A percentile compares a stretch with the other conserved stretches of the same genome.
Evolutionary conservation across 768 basidiomycete species (phyloP).

Genomic region (Boletus tylopilopsis): DNA sequence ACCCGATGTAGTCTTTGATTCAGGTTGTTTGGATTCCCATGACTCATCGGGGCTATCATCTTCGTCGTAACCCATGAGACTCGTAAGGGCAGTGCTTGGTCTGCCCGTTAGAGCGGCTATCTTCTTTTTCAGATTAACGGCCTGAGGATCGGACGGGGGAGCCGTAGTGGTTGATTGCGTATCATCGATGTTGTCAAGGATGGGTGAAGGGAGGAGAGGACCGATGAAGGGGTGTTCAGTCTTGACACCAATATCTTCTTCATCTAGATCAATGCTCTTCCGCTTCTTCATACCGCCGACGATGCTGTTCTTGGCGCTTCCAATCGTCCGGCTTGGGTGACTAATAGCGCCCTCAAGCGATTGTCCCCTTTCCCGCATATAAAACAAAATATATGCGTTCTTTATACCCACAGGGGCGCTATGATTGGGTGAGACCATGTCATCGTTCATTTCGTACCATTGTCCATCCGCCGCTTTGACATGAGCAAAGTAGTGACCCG

Average conservation of each 20-base stretch:
- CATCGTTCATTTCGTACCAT: constrained; percentile 97
- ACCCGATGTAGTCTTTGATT: constrained; percentile 18
- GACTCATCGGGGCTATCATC: constrained; percentile 34
- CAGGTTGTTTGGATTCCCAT: constrained; percentile 14
- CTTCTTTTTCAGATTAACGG: constrained; percentile 48
- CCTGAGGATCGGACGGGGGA: constrained; percentile 46
- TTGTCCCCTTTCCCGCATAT: constrained; percentile 78
- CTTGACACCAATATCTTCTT: constrained; percentile 48
- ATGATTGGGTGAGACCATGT: constrained; percentile 49
- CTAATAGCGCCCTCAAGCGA: constrained; percentile 59
- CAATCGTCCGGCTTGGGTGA: constrained; percentile 16
- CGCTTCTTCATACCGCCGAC: constrained; percentile 47
- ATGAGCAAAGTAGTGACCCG: constrained; percentile 91
- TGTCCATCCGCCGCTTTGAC: constrained; percentile 64
- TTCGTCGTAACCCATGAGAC: constrained; percentile 41
- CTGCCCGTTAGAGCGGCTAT: constrained; percentile 38
- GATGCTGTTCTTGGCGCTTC: constrained; percentile 35
- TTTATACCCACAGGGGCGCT: constrained; percentile 56
- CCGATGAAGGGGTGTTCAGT: constrained; percentile 57
- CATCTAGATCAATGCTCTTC: constrained; percentile 43
- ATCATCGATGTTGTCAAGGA: constrained; percentile 18
- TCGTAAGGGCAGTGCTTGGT: constrained; percentile 34
- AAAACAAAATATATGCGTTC: constrained; percentile 93
- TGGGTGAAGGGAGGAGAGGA: constrained; percentile 55
- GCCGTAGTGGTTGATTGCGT: constrained; percentile 15